These are phyloP conservation scores for Fusarium agapanthi DNA, from an alignment of 2,329 filamentous ascomycete genomes.

Conservation along the genomic window DNA sequence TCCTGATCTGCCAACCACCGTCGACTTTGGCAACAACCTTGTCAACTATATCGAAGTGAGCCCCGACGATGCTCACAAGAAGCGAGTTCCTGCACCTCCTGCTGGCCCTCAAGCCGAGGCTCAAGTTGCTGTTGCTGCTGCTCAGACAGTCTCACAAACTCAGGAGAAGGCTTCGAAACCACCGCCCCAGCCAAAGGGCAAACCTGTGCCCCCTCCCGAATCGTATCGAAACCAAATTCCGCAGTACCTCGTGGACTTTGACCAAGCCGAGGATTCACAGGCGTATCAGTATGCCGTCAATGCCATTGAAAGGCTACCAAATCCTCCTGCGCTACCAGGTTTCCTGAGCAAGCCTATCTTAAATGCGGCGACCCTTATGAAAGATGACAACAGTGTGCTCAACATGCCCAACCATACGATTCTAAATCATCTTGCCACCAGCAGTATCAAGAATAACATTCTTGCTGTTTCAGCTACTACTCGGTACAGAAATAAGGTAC, in stretches of 20 bases:
- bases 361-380: slow-evolving; percentile 90
- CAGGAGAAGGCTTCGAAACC: slow-evolving; percentile 9
- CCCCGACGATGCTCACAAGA: slow-evolving; percentile 69
- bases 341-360: slow-evolving; percentile 95
- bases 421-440: slow-evolving; percentile 94
- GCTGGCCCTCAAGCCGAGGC: slow-evolving; percentile 43
- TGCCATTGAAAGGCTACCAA: slow-evolving; percentile 81
- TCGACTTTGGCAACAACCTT: slow-evolving; percentile 96
- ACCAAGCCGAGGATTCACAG: slow-evolving; percentile 81
- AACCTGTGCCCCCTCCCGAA: slow-evolving; percentile 62
- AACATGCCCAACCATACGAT: slow-evolving; percentile 98
- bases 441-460: slow-evolving; percentile 96
- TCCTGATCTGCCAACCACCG: slow-evolving; percentile 86
- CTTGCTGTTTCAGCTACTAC: slow-evolving; percentile 96
- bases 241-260: slow-evolving; percentile 85
- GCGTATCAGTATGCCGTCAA: slow-evolving; percentile 77
- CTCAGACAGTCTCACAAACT: slow-evolving; percentile 5
- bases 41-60: slow-evolving; percentile 98
- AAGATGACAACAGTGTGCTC: slow-evolving; percentile 97
- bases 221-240: slow-evolving; percentile 80
- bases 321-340: slow-evolving; percentile 84
- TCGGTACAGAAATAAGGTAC: slow-evolving; percentile 93
- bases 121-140: slow-evolving; percentile 12
- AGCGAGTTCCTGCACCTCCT: slow-evolving; percentile 43
- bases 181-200: slow-evolving; percentile 58